A percentile compares a stretch with the other conserved stretches of the same genome.
phyloP scores from a whole-genome alignment of 441 rosid species.

The Brassica hybrid region DNA sequence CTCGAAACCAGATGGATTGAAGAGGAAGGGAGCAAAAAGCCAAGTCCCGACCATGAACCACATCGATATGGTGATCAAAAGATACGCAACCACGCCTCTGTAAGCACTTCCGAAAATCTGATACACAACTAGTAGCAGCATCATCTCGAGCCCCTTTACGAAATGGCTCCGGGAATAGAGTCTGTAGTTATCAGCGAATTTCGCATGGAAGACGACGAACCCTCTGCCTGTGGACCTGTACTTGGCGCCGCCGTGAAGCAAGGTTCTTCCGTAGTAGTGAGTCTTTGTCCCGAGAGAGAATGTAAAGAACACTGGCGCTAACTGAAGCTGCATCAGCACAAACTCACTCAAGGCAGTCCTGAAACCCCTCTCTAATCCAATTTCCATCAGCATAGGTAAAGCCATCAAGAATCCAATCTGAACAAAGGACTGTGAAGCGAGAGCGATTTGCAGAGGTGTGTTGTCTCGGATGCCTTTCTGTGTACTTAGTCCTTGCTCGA shows the following conservation, averaged over 20 bases:
- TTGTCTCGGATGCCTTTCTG: slow-evolving; percentile 88
- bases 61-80: slow-evolving; percentile 90
- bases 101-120: slow-evolving; percentile 86
- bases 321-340: slow-evolving; percentile 93
- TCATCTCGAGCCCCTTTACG: slow-evolving; percentile 95
- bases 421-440: slow-evolving; percentile 97
- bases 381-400: slow-evolving; percentile 99
- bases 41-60: slow-evolving; percentile 99
- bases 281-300: slow-evolving; percentile 99
- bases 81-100: slow-evolving; percentile 85
- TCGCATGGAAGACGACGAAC: slow-evolving; percentile 98
- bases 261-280: slow-evolving; percentile 93
- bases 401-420: slow-evolving; percentile 98
- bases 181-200: slow-evolving; percentile 97
- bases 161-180: slow-evolving; percentile 98
- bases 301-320: slow-evolving; percentile 98
- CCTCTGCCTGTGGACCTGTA: slow-evolving; percentile 98
- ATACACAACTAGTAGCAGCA: slow-evolving; percentile 90
- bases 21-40: slow-evolving; percentile 99
- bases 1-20: slow-evolving; percentile 99
- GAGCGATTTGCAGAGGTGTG: slow-evolving; percentile 96
- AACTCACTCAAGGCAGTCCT: slow-evolving; percentile 97
- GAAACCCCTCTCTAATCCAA: slow-evolving; percentile 97
- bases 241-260: slow-evolving; percentile 99
- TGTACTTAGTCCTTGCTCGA: slow-evolving; percentile 79